A percentile compares a stretch with the other conserved stretches of the same genome.
Conservation (phyloP, 371 early-diverging fungal species). For the Sporodiniella umbellata region DNA sequence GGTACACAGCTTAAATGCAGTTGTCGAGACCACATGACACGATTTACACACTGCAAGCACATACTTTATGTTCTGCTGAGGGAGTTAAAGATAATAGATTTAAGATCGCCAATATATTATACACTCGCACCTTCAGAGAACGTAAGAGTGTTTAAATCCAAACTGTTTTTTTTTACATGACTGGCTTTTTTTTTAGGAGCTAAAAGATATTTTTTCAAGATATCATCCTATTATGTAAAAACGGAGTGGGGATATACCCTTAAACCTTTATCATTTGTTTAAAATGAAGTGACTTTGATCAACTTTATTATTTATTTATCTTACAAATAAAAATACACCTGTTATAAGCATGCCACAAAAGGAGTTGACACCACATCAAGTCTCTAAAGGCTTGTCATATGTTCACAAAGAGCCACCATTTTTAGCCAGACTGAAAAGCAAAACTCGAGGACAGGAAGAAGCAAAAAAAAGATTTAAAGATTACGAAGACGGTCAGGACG, state of each 20-base stretch:
- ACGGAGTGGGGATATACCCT: too few relatives aligned
- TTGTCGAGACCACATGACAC: constrained; percentile 8
- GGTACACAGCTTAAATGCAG: constrained; percentile 12
- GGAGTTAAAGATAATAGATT: constrained; percentile 5
- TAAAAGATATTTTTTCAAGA: background rate
- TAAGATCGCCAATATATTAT: background rate
- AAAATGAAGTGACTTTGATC: background rate
- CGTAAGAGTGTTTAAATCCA: too few relatives aligned
- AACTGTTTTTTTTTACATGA: too few relatives aligned
- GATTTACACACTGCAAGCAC: constrained; percentile 18
- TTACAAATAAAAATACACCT: background rate
- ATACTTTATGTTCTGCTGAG: constrained; percentile 10
- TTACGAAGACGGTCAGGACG: constrained; percentile 44
- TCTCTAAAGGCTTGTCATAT: constrained; percentile 40
- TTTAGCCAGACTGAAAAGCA: constrained; percentile 31
- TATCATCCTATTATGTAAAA: constrained; percentile 5
- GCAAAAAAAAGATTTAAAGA: constrained; percentile 28
- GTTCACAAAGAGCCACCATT: constrained; percentile 49
- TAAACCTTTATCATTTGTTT: too few relatives aligned
- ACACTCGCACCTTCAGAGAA: constrained; percentile 10
- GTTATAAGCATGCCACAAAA: constrained; percentile 21
- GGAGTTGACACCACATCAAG: constrained; percentile 42
- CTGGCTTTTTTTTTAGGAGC: constrained; percentile 1
- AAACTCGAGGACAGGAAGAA: constrained; percentile 18
- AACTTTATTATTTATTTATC: background rate